Percentiles rank a stretch among this genome's conserved stretches.
These are phyloP conservation scores for Lachnellula subtilissima DNA, from an alignment of 2,329 filamentous ascomycete genomes.

Conservation along the genomic window DNA sequence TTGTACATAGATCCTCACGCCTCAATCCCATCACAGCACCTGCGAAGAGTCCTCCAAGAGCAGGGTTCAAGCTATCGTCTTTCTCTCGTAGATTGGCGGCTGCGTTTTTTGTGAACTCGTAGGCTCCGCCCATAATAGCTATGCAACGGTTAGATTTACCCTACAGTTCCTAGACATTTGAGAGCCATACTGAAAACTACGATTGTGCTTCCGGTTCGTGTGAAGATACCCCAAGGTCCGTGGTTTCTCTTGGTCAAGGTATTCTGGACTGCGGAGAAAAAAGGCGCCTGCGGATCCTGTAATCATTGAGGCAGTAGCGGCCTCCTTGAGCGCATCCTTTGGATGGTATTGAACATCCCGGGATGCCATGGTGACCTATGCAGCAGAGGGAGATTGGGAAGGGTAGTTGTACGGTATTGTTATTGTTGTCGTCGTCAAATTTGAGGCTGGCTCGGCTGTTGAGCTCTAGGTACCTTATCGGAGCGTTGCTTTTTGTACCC, in stretches of 20 bases:
- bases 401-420: neutral
- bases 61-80: slow-evolving; percentile 61
- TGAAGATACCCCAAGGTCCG: slow-evolving; percentile 75
- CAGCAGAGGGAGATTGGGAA: slow-evolving; percentile 9
- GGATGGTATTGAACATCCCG: slow-evolving; percentile 58
- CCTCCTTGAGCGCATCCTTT: slow-evolving; percentile 67
- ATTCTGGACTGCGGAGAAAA: slow-evolving; percentile 75
- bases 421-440: slow-evolving; percentile 13
- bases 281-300: slow-evolving; percentile 66
- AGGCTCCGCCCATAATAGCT: slow-evolving; percentile 66
- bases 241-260: slow-evolving; percentile 78
- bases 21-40: slow-evolving; percentile 57
- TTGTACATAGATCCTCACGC: slow-evolving; percentile 40
- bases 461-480: neutral
- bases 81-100: slow-evolving; percentile 66
- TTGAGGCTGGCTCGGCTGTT: slow-evolving; percentile 15
- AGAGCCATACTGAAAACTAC: slow-evolving; percentile 51
- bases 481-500: neutral
- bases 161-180: neutral
- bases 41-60: slow-evolving; percentile 60
- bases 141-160: slow-evolving; percentile 13
- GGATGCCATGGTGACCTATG: slow-evolving; percentile 42
- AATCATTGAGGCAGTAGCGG: slow-evolving; percentile 59
- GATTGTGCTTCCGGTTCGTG: slow-evolving; percentile 70
- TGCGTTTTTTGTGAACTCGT: slow-evolving; percentile 60